A percentile compares a stretch with the other conserved stretches of the same genome.
Conservation (phyloP, 495 filamentous ascomycete genomes). For the Lentithecium fluviatile region DNA sequence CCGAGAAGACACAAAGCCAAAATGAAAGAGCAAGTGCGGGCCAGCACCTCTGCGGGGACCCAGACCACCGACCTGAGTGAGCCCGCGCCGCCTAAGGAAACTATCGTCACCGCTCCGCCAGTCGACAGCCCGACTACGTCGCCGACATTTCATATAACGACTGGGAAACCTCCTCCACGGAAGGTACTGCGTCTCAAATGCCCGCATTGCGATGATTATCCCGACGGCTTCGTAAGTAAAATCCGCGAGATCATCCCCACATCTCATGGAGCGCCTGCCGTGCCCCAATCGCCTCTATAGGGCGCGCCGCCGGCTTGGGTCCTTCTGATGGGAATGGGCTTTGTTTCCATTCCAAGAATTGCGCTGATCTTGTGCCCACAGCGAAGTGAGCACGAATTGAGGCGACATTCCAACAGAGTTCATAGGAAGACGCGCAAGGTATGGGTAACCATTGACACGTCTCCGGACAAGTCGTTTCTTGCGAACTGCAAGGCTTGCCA, state of each 20-base stretch:
- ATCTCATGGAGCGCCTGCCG: background rate
- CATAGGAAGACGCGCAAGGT: conserved; percentile 34
- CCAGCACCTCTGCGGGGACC: conserved; percentile 26
- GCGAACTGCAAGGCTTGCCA: conserved; percentile 37
- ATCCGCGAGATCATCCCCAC: background rate
- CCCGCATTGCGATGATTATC: conserved; percentile 33
- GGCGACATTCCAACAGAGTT: conserved; percentile 34
- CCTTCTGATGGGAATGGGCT: background rate
- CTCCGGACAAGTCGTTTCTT: conserved; percentile 32
- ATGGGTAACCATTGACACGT: conserved; percentile 37
- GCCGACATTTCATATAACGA: conserved; percentile 26
- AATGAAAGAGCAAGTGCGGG: conserved; percentile 22
- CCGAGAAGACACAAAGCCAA: conserved; percentile 26
- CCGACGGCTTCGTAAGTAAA: conserved; percentile 31
- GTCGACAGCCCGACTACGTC: conserved; percentile 27
- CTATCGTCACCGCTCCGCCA: conserved; percentile 19
- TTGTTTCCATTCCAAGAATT: background rate
- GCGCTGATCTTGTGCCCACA: background rate
- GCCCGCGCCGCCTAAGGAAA: conserved; percentile 20
- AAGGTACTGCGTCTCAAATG: conserved; percentile 33
- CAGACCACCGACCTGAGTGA: conserved; percentile 16
- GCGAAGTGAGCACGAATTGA: conserved; percentile 29
- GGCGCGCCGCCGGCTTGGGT: background rate
- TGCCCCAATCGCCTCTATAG: background rate
- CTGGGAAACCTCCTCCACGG: conserved; percentile 18